These are phyloP conservation scores for Arthrobotrys entomopaga DNA, from an alignment of 2,329 filamentous ascomycete genomes.

Conservation along the genomic window DNA sequence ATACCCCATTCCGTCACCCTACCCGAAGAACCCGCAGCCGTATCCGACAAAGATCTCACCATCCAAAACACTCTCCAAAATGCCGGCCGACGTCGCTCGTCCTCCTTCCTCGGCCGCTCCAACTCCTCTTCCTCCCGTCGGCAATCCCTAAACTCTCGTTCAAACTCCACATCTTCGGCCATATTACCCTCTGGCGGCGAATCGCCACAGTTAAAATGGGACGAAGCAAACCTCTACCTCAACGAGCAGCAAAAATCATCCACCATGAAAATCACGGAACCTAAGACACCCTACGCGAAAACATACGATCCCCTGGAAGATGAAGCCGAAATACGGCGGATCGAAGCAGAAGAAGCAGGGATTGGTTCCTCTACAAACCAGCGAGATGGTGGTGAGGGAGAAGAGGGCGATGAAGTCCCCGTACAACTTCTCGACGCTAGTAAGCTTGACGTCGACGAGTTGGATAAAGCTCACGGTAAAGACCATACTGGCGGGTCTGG, in stretches of 20 bases:
- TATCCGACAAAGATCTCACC: constrained; percentile 81
- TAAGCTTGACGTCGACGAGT: constrained; percentile 51
- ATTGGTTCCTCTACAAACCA: constrained; percentile 61
- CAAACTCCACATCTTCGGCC: constrained; percentile 63
- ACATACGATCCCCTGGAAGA: constrained; percentile 92
- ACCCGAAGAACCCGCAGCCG: constrained; percentile 8
- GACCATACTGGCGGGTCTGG: constrained; percentile 45
- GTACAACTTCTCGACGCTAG: constrained; percentile 54
- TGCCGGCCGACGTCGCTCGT: constrained; percentile 86
- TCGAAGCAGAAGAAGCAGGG: constrained; percentile 72
- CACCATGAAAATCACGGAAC: constrained; percentile 99
- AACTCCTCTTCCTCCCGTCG: constrained; percentile 73
- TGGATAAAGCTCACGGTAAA: constrained; percentile 52
- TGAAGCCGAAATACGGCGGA: constrained; percentile 73
- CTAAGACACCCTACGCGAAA: constrained; percentile 94
- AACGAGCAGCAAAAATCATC: constrained; percentile 94
- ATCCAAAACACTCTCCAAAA: constrained; percentile 95
- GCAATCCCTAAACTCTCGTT: constrained; percentile 69
- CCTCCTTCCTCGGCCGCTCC: constrained; percentile 73
- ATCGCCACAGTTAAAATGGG: constrained; percentile 90
- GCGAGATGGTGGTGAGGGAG: constrained; percentile 58
- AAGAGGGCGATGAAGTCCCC: constrained; percentile 66
- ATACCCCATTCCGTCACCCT: constrained; percentile 34
- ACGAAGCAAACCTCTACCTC: constrained; percentile 96
- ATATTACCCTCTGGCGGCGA: constrained; percentile 64